Base-by-base conservation (phyloP, 2,329 filamentous ascomycete species). In the Aspergillus bombycis region DNA sequence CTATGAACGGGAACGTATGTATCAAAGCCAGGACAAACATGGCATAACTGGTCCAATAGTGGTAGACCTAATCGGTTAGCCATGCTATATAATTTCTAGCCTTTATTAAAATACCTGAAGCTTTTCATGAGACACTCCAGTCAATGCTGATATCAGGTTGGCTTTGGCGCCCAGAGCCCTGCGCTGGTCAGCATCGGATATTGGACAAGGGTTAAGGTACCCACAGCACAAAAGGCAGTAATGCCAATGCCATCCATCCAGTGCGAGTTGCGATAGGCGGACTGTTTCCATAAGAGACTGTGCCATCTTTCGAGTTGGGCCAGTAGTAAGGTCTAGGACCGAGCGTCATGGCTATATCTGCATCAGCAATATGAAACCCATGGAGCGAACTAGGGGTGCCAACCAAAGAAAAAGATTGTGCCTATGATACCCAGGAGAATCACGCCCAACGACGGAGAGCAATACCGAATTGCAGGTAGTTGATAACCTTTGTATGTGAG, bases 1-100 rank as follows among this genome's bases (percentile, higher is more conserved):
- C 75, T 61, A 88, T 83, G 67, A 86, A 88, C 0, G 86, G 86
- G 57, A 88, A 88, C 0, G 85, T 88, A 68, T 89, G 86, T 7
- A 88, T 67, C 4, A 88, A 74, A 0, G 85, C 84, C 0, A 87
- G 77, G 21, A 83, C 76, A 62, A 87, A 86, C 78, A 87, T 85
- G 36, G 83, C 84, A 72, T 84, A 86, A 52, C 80, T 80, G 4
- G 82, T 78, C 83, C 83, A 86, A 56, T 80, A 79, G 68, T 87
- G 85, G 69, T 84, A 85, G 21, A 76, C 63, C 59, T 69, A 23
- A 7, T n/a, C 9, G 32, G 16, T 60, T 11, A 59, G 55, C 6
- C 34, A 10, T 55, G 11, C 45, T n/a, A 45, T 16, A 56, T 21
- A 19, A n/a, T 23, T 23, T 3, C n/a, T 32, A 1, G 16, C 11